These are phyloP conservation scores for Ambrosia hybrid DNA, from an alignment of 140 eudicot species.

Conservation along the genomic window DNA sequence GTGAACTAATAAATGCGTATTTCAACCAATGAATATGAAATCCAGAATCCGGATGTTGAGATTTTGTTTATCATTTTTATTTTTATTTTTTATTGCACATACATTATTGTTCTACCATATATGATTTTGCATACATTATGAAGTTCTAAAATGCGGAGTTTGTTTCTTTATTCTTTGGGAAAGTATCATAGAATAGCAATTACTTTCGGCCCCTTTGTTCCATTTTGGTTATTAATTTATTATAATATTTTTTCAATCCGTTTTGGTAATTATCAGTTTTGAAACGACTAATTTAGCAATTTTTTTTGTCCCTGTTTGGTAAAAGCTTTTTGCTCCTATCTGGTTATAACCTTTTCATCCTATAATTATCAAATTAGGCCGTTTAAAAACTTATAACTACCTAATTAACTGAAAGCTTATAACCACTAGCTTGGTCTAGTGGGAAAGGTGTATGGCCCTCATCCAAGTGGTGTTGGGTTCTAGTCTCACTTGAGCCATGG, in stretches of 20 bases:
- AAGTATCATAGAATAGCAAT: background rate
- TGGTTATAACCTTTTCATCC: background rate
- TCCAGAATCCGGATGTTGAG: no score
- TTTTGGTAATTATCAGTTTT: conserved; percentile 8
- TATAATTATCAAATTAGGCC: background rate
- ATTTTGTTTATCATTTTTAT: no score
- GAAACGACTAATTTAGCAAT: background rate
- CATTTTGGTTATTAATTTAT: background rate
- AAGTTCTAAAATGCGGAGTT: background rate
- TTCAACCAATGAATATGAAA: background rate
- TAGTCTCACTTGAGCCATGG: no score
- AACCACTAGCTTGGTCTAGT: no score
- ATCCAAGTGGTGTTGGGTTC: no score
- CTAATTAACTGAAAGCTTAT: background rate
- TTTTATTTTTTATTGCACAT: no score
- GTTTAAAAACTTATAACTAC: background rate
- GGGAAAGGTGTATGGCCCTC: no score
- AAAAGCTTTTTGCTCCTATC: background rate
- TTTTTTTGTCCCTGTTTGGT: background rate
- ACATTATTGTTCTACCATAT: background rate
- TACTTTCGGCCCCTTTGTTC: background rate
- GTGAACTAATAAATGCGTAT: conserved; percentile 16
- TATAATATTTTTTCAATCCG: background rate
- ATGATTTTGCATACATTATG: conserved; percentile 7
- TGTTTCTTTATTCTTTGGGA: background rate